Evolutionary conservation across 345 rosid species (phyloP), one percentile per base, ranked within the genome.

Genomic region (Cardamine occulta): DNA sequence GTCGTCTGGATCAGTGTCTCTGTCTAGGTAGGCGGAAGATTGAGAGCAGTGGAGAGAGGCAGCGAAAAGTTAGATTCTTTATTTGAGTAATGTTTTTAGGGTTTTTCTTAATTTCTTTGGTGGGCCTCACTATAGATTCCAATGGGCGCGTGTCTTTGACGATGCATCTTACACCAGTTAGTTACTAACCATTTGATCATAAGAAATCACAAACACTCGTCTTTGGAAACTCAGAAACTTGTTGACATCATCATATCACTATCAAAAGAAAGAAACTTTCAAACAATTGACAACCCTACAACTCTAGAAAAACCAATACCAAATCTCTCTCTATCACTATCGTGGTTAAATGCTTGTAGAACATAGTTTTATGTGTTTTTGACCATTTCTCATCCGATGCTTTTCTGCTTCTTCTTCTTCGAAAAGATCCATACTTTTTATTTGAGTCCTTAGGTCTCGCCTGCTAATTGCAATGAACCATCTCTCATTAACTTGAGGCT

Each of bases 401-500:
- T 60, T 45, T n/a, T n/a, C n/a, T n/a, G n/a, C n/a, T n/a, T n/a
- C 58, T 52, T 45, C 72, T 29, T 19, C 37, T 45, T 1, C 17
- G 15, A 17, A 49, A 53, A n/a, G 34, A 26, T 51, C 52, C 42
- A 18, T 6, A 37, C 57, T 53, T 51, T 52, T n/a, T n/a, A n/a
- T n/a, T n/a, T 70, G 45, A n/a, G 35, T 24, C 13, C 21, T 55
- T 35, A 70, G 26, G 56, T 57, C 34, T 71, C 80, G 2, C 80
- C 81, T 79, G 58, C 86, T 55, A 45, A 68, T n/a, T 84, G 80
- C 80, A 83, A 79, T 4, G 93, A 89, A 35, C 96, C 96, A 42
- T 91, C 97, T 74, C 84, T 83, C 88, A 87, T 87, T 72, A 92
- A 80, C 77, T 84, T 90, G 77, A 88, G 78, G 88, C 96, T 88